Base-by-base conservation (phyloP, 108 stramenopile genomes). In the Skeletonema tropicum region DNA sequence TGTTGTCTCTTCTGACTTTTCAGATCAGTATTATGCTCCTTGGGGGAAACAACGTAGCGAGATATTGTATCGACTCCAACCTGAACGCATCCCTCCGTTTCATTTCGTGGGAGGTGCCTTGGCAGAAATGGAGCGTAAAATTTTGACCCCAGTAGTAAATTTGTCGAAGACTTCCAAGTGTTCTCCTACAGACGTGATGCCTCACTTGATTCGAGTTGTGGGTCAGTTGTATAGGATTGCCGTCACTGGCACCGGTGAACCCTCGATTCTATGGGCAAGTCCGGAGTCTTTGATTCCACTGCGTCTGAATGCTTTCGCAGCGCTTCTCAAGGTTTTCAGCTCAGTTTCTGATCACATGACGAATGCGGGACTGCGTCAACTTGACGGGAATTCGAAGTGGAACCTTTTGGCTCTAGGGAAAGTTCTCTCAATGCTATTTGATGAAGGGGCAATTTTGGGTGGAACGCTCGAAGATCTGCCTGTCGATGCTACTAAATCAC, bases 281-380 rank as follows among this genome's bases (percentile, higher is more conserved):
- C 95, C 95, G 19, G 85, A 88, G 17, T 78, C 90, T 12, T 41
- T 81, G 17, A 79, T 92, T 13, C 87, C 92, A 48, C 79, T 96
- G 12, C 84, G 95, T 30, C 68, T 94, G 10, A 90, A 96, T 68
- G 85, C 92, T 11, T 96, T 96, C 70, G 91, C 91, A 12, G 75
- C 90, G 31, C 70, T 96, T 25, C 70, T 92, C 8, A 87, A 89
- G 14, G 62, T 85, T 45, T 57, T 95, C 30, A 88, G 83, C 60
- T 87, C 87, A n/a, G 87, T 77, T 4, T 84, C 90, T 13, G 49
- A 81, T 19, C 85, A 81, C 65, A 79, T 90, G 64, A 79, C 89
- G 2, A 92, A 90, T 80, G 76, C 80, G 57, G 95, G 91, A 41
- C 61, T 90, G 10, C 77, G 83, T 14, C 84, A 91, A 61, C 84